Percentiles rank a stretch among this genome's conserved stretches.
Evolutionary conservation across 2,329 filamentous ascomycete genomes (phyloP).

Genomic region (Pleurostoma richardsiae): DNA sequence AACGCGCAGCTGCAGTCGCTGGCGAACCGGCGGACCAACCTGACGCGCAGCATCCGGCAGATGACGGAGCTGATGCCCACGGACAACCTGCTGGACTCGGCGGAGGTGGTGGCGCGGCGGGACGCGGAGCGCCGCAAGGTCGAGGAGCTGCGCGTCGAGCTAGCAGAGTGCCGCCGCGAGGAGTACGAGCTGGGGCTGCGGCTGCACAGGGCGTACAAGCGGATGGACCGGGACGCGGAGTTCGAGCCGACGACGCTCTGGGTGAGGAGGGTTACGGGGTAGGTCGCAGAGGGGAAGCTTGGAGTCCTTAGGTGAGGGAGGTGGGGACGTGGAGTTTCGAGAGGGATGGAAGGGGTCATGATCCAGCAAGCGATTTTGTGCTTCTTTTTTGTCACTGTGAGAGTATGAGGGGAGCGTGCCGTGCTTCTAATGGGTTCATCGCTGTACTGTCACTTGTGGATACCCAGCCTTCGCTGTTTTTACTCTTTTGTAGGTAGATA

Average conservation of each 20-base stretch:
- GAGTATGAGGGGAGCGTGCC: too few species aligned
- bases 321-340: too few species aligned
- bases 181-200: constrained; percentile 75
- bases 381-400: too few species aligned
- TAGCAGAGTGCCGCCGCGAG: constrained; percentile 69
- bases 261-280: constrained; percentile 69
- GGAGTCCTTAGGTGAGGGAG: too few species aligned
- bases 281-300: constrained; percentile 24
- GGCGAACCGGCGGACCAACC: constrained; percentile 63
- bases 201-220: constrained; percentile 69
- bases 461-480: too few species aligned
- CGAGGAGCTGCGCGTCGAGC: constrained; percentile 57
- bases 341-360: too few species aligned
- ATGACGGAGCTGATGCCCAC: constrained; percentile 74
- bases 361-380: too few species aligned
- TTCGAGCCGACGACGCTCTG: constrained; percentile 68
- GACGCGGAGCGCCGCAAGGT: constrained; percentile 61
- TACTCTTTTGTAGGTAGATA: too few species aligned
- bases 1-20: constrained; percentile 62
- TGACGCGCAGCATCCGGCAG: constrained; percentile 67
- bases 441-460: too few species aligned
- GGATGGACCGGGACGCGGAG: constrained; percentile 61
- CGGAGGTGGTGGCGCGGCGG: constrained; percentile 53
- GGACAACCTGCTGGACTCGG: constrained; percentile 62
- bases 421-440: too few species aligned